Evolutionary conservation across 306 rosid species (phyloP), one percentile per base, ranked within the genome.

Genomic region (Herpetospermum pedunculosum): DNA sequence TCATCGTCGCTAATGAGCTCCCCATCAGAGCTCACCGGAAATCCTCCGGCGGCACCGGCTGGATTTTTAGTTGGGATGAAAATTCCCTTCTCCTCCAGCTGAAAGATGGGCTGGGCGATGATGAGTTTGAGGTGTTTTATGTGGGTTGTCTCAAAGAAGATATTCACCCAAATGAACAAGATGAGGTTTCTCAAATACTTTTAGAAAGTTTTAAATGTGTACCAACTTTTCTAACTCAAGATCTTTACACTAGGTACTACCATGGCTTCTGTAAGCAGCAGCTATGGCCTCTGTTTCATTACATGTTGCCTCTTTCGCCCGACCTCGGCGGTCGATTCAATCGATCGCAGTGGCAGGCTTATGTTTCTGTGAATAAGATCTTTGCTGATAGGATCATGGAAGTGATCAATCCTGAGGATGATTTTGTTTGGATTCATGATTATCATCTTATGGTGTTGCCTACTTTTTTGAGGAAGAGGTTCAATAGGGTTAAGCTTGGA

Each of bases 201-300:
- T 81, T 91, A 4, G 96, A 91, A 69, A 80, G 82, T 30, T 89
- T 74, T 72, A 88, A 83, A 74, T 89, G 96, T 80, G 88, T 91
- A 9, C 92, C 97, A 7, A 86, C 92, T 3, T 91, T 91, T 77
- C 82, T 91, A 12, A 88, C 96, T 19, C 84, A 82, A 2, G 97
- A 89, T 4, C 84, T 85, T 68, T 89, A 80, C 69, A 84, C 83
- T 54, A 80, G 86, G 57, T 91, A 80, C 69, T 92, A 89, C 64
- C 97, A 89, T 78, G 96, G 97, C 0, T 91, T 91, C 78, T 91
- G 97, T 74, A 89, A 88, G 79, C 96, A 91, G 21, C 89, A 89
- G 7, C 30, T 91, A 26, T 91, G 96, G 97, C 97, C 97, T 46
- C 82, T 91, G 77, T 91, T 91, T 80, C 97, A 91, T 63, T 91